A percentile compares a stretch with the other conserved stretches of the same genome.
These are phyloP conservation scores for Debaryomyces prosopidis DNA, from an alignment of 805 yeast species.

Conservation along the genomic window DNA sequence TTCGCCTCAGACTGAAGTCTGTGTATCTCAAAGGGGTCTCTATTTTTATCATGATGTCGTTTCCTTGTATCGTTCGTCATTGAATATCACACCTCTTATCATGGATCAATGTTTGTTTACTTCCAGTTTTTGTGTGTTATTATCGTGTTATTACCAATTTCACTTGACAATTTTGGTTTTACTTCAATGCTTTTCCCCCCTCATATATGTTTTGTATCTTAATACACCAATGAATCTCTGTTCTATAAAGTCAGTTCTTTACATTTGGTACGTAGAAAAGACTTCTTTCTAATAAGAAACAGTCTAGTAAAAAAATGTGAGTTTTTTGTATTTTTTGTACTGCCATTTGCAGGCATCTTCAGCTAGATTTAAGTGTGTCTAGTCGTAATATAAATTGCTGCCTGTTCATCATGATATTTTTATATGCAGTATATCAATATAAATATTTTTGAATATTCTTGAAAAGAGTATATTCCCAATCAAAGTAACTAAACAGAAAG, in stretches of 20 bases:
- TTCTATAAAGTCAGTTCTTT: no score
- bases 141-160: background rate
- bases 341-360: background rate
- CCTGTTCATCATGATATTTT: background rate
- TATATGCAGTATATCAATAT: background rate
- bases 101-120: background rate
- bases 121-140: background rate
- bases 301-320: no score
- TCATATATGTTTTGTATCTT: no score
- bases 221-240: no score
- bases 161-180: no score
- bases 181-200: no score
- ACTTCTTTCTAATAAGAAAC: no score
- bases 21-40: slow-evolving; percentile 10
- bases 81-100: background rate
- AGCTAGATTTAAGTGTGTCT: background rate
- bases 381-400: background rate
- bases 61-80: background rate
- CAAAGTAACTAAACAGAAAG: background rate
- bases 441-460: background rate
- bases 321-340: no score
- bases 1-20: slow-evolving; percentile 6
- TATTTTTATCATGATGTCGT: slow-evolving; percentile 1
- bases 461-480: background rate
- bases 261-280: no score